A percentile compares a stretch with the other conserved stretches of the same genome.
Conservation (phyloP, 2,329 filamentous ascomycete genomes). For the Chaetomiaceae sp. region DNA sequence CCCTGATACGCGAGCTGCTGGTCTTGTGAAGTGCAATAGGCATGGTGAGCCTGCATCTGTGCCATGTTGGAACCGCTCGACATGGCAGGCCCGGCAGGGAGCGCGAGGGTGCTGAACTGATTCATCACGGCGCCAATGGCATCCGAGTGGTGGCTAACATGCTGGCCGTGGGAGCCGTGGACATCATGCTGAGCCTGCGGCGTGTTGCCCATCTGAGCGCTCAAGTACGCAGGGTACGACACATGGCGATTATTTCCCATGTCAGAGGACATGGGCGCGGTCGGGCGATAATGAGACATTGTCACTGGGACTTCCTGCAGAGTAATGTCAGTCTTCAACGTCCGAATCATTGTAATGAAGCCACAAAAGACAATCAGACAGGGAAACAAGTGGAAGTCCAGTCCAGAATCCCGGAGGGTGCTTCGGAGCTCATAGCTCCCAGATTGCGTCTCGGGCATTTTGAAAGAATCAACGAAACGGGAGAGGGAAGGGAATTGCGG, state of each 20-base stretch:
- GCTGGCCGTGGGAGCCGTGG: constrained; percentile 23
- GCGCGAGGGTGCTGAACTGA: constrained; percentile 28
- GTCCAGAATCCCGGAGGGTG: too few relatives aligned
- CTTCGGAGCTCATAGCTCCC: too few relatives aligned
- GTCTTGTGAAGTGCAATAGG: constrained; percentile 26
- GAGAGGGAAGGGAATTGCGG: too few relatives aligned
- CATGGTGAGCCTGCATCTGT: constrained; percentile 23
- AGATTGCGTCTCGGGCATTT: too few relatives aligned
- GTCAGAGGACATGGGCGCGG: constrained; percentile 25
- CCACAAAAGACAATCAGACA: too few relatives aligned
- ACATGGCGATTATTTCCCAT: constrained; percentile 23
- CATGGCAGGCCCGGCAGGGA: constrained; percentile 23
- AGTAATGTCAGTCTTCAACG: constrained; percentile 5
- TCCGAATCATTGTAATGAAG: too few relatives aligned
- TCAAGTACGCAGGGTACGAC: constrained; percentile 23
- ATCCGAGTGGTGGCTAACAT: constrained; percentile 23
- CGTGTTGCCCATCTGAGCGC: constrained; percentile 19
- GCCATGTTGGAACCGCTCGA: constrained; percentile 15
- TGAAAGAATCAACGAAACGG: too few relatives aligned
- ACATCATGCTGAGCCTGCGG: constrained; percentile 25
- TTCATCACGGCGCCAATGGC: constrained; percentile 27
- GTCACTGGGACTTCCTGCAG: constrained; percentile 17
- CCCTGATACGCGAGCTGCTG: constrained; percentile 29
- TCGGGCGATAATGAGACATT: constrained; percentile 27
- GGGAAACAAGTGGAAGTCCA: neutral